Base-by-base conservation (phyloP, 78 protist genomes). In the Bodo saltans region DNA sequence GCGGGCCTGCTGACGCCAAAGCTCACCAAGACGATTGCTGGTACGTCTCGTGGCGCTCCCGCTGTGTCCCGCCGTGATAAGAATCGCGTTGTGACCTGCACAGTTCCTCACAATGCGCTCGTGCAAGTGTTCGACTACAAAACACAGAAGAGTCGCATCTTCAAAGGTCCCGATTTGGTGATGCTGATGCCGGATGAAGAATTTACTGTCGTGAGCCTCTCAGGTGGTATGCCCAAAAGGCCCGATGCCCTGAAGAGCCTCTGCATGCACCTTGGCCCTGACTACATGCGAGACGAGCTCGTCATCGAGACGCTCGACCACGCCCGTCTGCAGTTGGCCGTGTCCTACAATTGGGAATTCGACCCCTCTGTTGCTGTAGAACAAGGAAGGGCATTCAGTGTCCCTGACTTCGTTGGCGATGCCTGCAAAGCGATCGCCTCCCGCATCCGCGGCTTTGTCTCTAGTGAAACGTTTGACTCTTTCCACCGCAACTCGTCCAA, bases 31-130 rank as follows among this genome's bases (percentile, higher is more conserved):
- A n/a, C 76, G 53, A n/a, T 2, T 68, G 71, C 71, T n/a, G 17
- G 25, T 17, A 28, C 35, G 42, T n/a, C 70, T 72, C 30, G 74
- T 40, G 33, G 40, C 30, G n/a, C n/a, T n/a, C n/a, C n/a, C n/a
- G n/a, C n/a, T n/a, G n/a, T n/a, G n/a, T n/a, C n/a, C n/a, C 82
- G 73, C 28, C 87, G 95, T 33, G 93, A 90, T 85, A 75, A 83
- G 74, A 89, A 91, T 41, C 74, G 84, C 52, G 95, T 92, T 52
- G 92, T 92, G 33, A 83, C 91, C 28, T 94, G 40, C 92, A 83
- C 94, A 72, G 92, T 90, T 29, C 97, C 97, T 76, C 97, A 94
- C 90, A 94, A 94, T 84, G 74, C 93, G 39, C 91, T 92, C 35
- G 92, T 93, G 11, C 97, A 93, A 83, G 85, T 94, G 60, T 94